These are phyloP conservation scores for Galerina marginata DNA, from an alignment of 768 basidiomycete genomes.

Conservation along the genomic window DNA sequence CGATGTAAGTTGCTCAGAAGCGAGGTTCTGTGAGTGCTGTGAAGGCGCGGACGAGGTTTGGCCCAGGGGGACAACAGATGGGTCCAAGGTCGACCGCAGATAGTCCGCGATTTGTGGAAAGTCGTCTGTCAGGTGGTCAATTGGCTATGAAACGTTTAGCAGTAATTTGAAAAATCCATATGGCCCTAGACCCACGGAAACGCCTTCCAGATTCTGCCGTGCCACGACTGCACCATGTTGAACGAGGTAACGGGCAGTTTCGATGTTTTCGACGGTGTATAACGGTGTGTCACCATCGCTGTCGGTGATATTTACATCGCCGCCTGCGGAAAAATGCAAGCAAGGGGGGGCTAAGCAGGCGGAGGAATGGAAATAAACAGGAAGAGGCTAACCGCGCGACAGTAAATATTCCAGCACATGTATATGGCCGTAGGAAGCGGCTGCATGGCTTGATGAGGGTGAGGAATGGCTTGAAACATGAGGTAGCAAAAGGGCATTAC, in stretches of 20 bases:
- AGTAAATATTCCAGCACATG: constrained; percentile 80
- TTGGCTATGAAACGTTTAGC: constrained; percentile 52
- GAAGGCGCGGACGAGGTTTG: constrained; percentile 46
- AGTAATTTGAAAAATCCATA: not conserved
- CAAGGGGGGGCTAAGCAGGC: constrained; percentile 11
- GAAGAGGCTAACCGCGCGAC: constrained; percentile 54
- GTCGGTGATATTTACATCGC: constrained; percentile 86
- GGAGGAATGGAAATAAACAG: constrained; percentile 12
- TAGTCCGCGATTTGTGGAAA: constrained; percentile 71
- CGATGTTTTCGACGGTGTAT: constrained; percentile 84
- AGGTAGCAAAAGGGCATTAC: constrained; percentile 37
- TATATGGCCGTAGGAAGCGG: constrained; percentile 89
- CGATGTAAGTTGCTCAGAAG: constrained; percentile 73
- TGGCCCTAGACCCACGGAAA: constrained; percentile 63
- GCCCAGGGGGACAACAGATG: constrained; percentile 23
- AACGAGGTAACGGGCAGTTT: constrained; percentile 79
- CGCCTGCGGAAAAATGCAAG: constrained; percentile 51
- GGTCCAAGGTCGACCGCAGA: constrained; percentile 49
- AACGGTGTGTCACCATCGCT: constrained; percentile 91
- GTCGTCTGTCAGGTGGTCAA: constrained; percentile 72
- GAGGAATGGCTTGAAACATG: constrained; percentile 20
- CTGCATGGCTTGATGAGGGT: constrained; percentile 75
- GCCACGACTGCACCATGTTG: constrained; percentile 74
- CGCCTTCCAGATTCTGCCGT: constrained; percentile 69
- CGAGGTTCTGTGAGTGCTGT: constrained; percentile 69